These are phyloP conservation scores for Dactylorhiza incarnata DNA, from an alignment of 106 monocot genomes.

Conservation along the genomic window DNA sequence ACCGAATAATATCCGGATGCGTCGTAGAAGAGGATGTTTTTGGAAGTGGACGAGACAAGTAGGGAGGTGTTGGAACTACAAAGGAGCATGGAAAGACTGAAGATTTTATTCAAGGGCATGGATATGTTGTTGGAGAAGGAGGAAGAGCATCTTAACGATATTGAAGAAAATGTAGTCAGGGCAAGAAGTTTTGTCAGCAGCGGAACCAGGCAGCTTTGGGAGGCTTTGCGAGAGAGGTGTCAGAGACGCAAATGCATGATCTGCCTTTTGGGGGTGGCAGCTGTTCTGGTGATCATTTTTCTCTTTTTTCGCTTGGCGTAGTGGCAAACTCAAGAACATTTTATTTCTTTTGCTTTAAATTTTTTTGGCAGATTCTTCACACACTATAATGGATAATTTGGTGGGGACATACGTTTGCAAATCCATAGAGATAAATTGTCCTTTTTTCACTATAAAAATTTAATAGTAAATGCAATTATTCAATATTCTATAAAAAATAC, in stretches of 20 bases:
- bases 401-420: too few relatives aligned
- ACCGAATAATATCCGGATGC: too few relatives aligned
- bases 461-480: too few relatives aligned
- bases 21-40: too few relatives aligned
- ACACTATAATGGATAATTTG: too few relatives aligned
- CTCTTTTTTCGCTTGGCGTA: not conserved
- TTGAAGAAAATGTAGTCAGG: slow-evolving; percentile 31
- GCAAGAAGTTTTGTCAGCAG: slow-evolving; percentile 29
- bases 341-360: too few relatives aligned
- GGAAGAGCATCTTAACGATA: slow-evolving; percentile 35
- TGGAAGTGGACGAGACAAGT: too few relatives aligned
- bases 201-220: slow-evolving; percentile 20
- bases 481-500: too few relatives aligned
- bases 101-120: slow-evolving; percentile 48
- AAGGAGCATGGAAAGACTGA: slow-evolving; percentile 33
- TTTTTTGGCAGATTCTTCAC: too few relatives aligned
- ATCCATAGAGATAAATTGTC: too few relatives aligned
- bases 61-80: slow-evolving; percentile 7
- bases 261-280: slow-evolving; percentile 8
- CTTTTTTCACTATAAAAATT: too few relatives aligned
- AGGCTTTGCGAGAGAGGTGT: slow-evolving; percentile 18
- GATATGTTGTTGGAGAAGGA: slow-evolving; percentile 34
- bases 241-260: slow-evolving; percentile 2
- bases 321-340: too few relatives aligned
- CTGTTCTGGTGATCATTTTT: slow-evolving; percentile 24